These are phyloP conservation scores for Coemansia sp. DNA, from an alignment of 192 early-diverging fungal genomes.

Conservation along the genomic window DNA sequence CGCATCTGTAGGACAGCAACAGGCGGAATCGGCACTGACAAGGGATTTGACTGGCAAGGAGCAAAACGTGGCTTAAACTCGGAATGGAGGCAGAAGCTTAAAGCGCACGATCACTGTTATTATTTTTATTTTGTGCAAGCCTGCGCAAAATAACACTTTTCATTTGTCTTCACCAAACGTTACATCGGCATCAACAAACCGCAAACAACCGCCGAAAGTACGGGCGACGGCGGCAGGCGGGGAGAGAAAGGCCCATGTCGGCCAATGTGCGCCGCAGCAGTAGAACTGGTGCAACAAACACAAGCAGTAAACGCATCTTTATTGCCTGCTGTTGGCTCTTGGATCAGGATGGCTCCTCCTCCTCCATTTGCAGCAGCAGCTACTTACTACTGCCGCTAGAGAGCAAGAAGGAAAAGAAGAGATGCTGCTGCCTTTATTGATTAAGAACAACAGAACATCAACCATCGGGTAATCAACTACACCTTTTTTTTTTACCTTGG, in stretches of 20 bases:
- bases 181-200: not conserved
- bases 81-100: not conserved
- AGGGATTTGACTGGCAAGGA: not conserved
- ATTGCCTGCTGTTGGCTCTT: not conserved
- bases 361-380: too few species aligned
- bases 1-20: not conserved
- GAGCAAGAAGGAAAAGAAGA: too few species aligned
- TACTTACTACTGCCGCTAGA: too few species aligned
- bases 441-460: too few species aligned
- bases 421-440: too few species aligned
- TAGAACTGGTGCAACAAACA: constrained; percentile 1
- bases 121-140: not conserved
- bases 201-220: not conserved
- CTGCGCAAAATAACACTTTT: not conserved
- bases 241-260: not conserved
- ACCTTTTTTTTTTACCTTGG: too few species aligned
- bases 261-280: constrained; percentile 4
- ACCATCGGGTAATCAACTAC: too few species aligned
- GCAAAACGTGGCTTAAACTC: constrained; percentile 29
- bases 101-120: not conserved
- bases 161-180: not conserved
- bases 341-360: too few species aligned
- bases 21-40: not conserved
- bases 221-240: too few species aligned
- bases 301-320: not conserved